These are phyloP conservation scores for Penicillium argentinense DNA, from an alignment of 495 filamentous ascomycete genomes.

Conservation along the genomic window DNA sequence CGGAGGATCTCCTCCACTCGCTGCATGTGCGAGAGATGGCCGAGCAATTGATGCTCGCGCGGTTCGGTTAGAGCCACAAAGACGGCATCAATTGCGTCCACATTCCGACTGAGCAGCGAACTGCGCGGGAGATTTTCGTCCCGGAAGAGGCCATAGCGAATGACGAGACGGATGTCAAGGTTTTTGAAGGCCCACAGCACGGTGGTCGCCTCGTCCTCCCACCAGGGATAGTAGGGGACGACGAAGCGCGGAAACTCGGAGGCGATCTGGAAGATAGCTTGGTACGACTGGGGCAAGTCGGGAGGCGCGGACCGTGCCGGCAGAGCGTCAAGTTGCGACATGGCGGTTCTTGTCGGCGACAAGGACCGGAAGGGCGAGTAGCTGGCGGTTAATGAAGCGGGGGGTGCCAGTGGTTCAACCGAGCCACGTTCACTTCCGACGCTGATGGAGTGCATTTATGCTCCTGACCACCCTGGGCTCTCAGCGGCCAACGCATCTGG, in stretches of 20 bases:
- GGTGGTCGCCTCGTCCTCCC: conserved; percentile 44
- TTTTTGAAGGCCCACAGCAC: conserved; percentile 45
- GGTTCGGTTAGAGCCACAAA: conserved; percentile 28
- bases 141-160: conserved; percentile 39
- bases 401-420: conserved; percentile 13
- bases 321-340: conserved; percentile 10
- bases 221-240: conserved; percentile 39
- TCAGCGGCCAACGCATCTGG: conserved; percentile 13
- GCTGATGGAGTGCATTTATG: conserved; percentile 22
- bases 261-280: conserved; percentile 30
- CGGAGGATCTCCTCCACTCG: conserved; percentile 46
- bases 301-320: conserved; percentile 1
- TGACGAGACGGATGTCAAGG: conserved; percentile 37
- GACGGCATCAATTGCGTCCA: conserved; percentile 33
- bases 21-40: conserved; percentile 35
- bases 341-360: conserved; percentile 2
- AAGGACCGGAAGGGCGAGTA: too few species aligned
- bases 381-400: too few species aligned
- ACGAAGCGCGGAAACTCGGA: conserved; percentile 35
- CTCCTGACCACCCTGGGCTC: conserved; percentile 7
- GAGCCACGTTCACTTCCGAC: too few species aligned
- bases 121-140: conserved; percentile 36
- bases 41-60: conserved; percentile 27
- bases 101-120: conserved; percentile 33
- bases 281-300: conserved; percentile 27